phyloP scores from a whole-genome alignment of 441 rosid species.

The Jatropha multifida region DNA sequence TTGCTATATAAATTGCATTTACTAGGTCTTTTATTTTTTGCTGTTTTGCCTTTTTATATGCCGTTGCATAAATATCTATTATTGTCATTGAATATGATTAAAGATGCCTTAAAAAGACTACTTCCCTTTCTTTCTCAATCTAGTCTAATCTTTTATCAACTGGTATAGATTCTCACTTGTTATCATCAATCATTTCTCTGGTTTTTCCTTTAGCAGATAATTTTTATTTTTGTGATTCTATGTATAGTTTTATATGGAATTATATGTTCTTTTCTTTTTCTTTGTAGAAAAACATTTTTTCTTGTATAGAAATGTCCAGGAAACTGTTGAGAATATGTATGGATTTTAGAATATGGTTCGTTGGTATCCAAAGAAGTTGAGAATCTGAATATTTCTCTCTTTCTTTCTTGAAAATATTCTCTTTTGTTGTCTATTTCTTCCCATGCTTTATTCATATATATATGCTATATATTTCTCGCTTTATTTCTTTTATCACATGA shows the following conservation, averaged over 20 bases:
- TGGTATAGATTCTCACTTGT: not conserved
- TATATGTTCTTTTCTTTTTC: not conserved
- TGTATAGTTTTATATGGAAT: not conserved
- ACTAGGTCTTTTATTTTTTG: not conserved
- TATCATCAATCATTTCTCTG: not conserved
- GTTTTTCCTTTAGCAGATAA: not conserved
- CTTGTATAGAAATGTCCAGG: not conserved
- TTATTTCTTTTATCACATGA: no score
- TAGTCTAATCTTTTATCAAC: not conserved
- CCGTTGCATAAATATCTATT: not conserved
- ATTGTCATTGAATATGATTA: not conserved
- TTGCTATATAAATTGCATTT: not conserved
- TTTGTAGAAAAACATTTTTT: not conserved
- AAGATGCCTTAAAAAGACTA: not conserved
- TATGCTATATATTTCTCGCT: not conserved
- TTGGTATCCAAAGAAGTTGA: slow-evolving; percentile 20
- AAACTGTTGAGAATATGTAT: not conserved
- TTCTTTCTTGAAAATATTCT: slow-evolving; percentile 17
- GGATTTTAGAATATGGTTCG: slow-evolving; percentile 16
- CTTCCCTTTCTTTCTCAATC: not conserved
- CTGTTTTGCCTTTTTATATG: not conserved
- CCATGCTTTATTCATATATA: not conserved
- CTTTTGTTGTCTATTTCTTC: not conserved
- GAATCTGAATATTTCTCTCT: slow-evolving; percentile 28
- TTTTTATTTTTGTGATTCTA: not conserved